Evolutionary conservation across 352 stramenopile species (phyloP).

Genomic region (Phytophthora pseudosyringae): DNA sequence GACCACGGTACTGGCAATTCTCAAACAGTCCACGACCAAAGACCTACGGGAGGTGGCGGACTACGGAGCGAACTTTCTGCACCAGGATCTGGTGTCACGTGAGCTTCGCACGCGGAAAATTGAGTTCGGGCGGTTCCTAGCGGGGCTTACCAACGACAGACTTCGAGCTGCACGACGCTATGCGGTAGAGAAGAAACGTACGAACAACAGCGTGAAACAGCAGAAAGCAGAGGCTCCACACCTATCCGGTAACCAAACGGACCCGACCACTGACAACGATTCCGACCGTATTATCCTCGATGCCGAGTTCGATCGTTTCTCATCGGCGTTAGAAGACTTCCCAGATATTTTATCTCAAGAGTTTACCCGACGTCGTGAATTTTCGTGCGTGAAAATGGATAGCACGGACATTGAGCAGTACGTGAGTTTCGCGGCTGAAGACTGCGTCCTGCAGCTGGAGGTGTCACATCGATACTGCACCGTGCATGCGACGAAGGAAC

Average conservation of each 20-base stretch:
- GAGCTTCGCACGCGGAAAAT: slow-evolving; percentile 74
- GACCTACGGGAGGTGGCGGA: slow-evolving; percentile 61
- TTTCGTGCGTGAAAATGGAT: slow-evolving; percentile 79
- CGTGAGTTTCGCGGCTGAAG: slow-evolving; percentile 78
- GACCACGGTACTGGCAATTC: slow-evolving; percentile 65
- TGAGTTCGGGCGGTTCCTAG: slow-evolving; percentile 57
- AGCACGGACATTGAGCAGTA: slow-evolving; percentile 54
- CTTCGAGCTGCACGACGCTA: slow-evolving; percentile 49
- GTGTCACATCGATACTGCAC: slow-evolving; percentile 73
- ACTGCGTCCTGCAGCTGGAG: slow-evolving; percentile 77
- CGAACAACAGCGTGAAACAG: neutral
- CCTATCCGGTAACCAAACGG: slow-evolving; percentile 9
- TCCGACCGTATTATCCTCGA: slow-evolving; percentile 16
- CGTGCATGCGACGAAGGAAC: slow-evolving; percentile 72
- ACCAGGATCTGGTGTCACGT: slow-evolving; percentile 62
- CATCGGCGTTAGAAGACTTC: slow-evolving; percentile 52
- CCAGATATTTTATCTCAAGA: slow-evolving; percentile 66
- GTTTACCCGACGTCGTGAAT: slow-evolving; percentile 65
- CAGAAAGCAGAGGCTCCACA: neutral
- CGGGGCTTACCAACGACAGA: slow-evolving; percentile 63
- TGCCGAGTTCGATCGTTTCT: slow-evolving; percentile 47
- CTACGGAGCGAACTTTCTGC: slow-evolving; percentile 52
- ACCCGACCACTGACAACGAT: neutral
- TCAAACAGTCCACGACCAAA: slow-evolving; percentile 57
- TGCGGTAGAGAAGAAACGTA: slow-evolving; percentile 18